A percentile compares a stretch with the other conserved stretches of the same genome.
These are phyloP conservation scores for Labyrinthula sp. DNA, from an alignment of 352 stramenopile genomes.

Conservation along the genomic window DNA sequence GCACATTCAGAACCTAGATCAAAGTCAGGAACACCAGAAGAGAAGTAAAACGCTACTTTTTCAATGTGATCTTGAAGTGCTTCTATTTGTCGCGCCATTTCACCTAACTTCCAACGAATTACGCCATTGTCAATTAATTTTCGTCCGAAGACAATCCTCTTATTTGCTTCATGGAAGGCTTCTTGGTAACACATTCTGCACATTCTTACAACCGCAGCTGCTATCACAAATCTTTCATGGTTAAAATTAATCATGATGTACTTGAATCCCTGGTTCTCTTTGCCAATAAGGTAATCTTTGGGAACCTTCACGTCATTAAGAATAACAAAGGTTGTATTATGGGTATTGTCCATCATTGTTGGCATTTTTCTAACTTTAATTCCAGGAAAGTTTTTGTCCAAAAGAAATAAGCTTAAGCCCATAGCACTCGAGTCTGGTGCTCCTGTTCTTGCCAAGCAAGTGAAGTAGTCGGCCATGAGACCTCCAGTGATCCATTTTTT, in stretches of 20 bases:
- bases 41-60: slow-evolving; percentile 16
- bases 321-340: slow-evolving; percentile 56
- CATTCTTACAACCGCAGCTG: slow-evolving; percentile 52
- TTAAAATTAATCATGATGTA: slow-evolving; percentile 74
- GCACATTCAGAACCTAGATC: slow-evolving; percentile 15
- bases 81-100: slow-evolving; percentile 66
- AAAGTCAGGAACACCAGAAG: slow-evolving; percentile 11
- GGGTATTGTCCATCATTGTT: slow-evolving; percentile 63
- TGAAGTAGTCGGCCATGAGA: slow-evolving; percentile 61
- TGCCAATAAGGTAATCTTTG: slow-evolving; percentile 55
- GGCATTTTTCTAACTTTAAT: slow-evolving; percentile 63
- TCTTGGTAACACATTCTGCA: slow-evolving; percentile 40
- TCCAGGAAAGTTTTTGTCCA: slow-evolving; percentile 55
- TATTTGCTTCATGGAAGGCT: slow-evolving; percentile 59
- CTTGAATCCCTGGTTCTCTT: slow-evolving; percentile 61
- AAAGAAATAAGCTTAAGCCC: slow-evolving; percentile 60
- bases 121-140: slow-evolving; percentile 32
- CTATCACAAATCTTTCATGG: slow-evolving; percentile 48
- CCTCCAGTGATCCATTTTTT: slow-evolving; percentile 82
- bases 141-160: slow-evolving; percentile 57
- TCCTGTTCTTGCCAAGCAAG: slow-evolving; percentile 65
- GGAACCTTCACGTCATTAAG: slow-evolving; percentile 66
- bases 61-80: slow-evolving; percentile 34
- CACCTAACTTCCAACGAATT: slow-evolving; percentile 62
- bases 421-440: slow-evolving; percentile 45